Percentiles rank a stretch among this genome's conserved stretches.
Conservation (phyloP, 2,329 filamentous ascomycete species). For the Sporothrix brunneoviolacea region DNA sequence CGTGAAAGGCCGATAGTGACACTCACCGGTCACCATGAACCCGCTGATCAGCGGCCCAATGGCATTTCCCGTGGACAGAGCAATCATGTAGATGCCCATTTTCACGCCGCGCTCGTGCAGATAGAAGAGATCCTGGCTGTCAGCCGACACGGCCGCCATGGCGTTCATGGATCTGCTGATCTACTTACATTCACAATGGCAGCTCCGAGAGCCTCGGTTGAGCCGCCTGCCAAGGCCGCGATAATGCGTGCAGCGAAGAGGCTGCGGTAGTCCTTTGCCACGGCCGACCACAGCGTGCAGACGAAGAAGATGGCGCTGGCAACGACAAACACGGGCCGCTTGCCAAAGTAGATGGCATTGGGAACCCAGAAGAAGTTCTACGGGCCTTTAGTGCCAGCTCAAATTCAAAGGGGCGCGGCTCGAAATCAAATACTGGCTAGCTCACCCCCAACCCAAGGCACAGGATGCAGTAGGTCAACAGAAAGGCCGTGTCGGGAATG, state of each 20-base stretch:
- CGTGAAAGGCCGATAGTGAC: no score
- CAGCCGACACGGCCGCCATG: no score
- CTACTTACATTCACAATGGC: background rate
- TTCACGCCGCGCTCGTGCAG: background rate
- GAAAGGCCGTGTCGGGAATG: background rate
- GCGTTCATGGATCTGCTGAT: no score
- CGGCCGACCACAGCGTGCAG: background rate
- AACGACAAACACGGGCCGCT: background rate
- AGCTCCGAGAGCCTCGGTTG: background rate
- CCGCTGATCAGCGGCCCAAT: background rate
- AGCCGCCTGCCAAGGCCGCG: background rate
- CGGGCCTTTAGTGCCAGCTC: background rate
- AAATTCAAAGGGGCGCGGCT: no score
- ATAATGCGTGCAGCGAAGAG: background rate
- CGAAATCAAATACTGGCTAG: background rate
- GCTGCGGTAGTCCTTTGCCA: background rate
- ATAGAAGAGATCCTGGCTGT: background rate
- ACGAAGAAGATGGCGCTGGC: background rate
- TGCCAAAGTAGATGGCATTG: background rate
- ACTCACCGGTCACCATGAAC: background rate
- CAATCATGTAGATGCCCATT: background rate
- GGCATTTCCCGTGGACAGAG: background rate
- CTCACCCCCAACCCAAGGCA: background rate
- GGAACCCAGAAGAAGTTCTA: slow-evolving; percentile 4
- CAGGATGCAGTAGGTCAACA: background rate